Evolutionary conservation across 768 basidiomycete species (phyloP).

Genomic region (Kwoniella mangroviensis): DNA sequence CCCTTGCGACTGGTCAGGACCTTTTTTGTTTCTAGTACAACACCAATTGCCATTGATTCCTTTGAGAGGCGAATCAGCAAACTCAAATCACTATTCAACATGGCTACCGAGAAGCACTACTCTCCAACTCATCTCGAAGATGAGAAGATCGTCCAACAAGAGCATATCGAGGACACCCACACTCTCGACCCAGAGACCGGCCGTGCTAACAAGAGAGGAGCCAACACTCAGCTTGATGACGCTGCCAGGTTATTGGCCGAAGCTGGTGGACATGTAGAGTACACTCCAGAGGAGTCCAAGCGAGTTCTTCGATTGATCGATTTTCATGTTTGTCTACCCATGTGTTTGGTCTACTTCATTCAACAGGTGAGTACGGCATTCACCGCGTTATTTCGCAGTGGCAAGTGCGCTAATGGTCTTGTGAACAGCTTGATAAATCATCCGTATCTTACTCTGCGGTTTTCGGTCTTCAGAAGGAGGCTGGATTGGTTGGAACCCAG

Average conservation of each 20-base stretch:
- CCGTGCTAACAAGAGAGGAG: conserved; percentile 10
- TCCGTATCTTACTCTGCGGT: conserved; percentile 63
- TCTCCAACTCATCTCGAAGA: conserved; percentile 21
- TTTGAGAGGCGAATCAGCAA: neutral
- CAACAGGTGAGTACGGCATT: conserved; percentile 30
- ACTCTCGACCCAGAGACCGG: conserved; percentile 16
- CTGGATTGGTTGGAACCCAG: conserved; percentile 56
- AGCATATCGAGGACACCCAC: conserved; percentile 23
- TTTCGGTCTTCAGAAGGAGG: conserved; percentile 58
- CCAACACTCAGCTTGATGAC: conserved; percentile 37
- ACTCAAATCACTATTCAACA: neutral
- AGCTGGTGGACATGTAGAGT: conserved; percentile 36
- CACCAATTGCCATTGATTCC: conserved; percentile 1
- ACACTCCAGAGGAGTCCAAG: conserved; percentile 33
- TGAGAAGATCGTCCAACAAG: conserved; percentile 17
- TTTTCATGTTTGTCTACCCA: conserved; percentile 33
- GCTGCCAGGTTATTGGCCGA: conserved; percentile 30
- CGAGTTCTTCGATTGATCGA: conserved; percentile 45
- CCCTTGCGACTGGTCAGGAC: neutral
- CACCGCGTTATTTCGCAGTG: neutral
- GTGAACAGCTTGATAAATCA: conserved; percentile 54
- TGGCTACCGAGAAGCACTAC: conserved; percentile 10
- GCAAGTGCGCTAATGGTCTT: neutral
- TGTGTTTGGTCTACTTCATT: conserved; percentile 40
- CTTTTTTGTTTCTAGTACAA: neutral